Percentiles rank a stretch among this genome's conserved stretches.
These are phyloP conservation scores for Quercus mongolica DNA, from an alignment of 306 rosid species.

Conservation along the genomic window DNA sequence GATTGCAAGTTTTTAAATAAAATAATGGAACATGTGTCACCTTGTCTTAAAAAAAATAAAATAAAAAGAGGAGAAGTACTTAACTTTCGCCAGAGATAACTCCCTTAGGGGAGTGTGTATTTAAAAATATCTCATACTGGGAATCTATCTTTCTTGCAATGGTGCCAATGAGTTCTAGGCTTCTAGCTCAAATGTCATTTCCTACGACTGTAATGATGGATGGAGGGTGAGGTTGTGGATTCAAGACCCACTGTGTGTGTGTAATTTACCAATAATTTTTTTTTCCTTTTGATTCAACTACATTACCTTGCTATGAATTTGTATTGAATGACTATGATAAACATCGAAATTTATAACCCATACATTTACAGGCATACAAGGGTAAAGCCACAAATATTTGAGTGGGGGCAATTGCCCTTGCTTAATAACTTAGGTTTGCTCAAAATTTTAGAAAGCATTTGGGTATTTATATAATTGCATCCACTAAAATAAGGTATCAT, in stretches of 20 bases:
- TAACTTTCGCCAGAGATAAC: neutral
- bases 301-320: no score
- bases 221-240: no score
- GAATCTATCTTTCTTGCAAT: neutral
- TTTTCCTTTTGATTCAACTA: no score
- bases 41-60: neutral
- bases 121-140: neutral
- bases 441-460: no score
- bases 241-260: no score
- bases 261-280: no score
- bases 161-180: neutral
- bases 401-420: no score
- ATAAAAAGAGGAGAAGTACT: neutral
- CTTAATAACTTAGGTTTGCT: no score
- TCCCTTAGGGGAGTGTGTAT: neutral
- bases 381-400: no score
- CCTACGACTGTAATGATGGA: no score
- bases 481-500: no score
- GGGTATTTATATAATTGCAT: no score
- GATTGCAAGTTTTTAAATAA: neutral
- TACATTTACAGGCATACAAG: slow-evolving; percentile 38
- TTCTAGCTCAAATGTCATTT: neutral
- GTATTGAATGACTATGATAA: neutral
- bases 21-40: neutral
- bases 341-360: slow-evolving; percentile 14